Base-by-base conservation (phyloP, 1,284 basidiomycete species). In the Malassezia sp. region DNA sequence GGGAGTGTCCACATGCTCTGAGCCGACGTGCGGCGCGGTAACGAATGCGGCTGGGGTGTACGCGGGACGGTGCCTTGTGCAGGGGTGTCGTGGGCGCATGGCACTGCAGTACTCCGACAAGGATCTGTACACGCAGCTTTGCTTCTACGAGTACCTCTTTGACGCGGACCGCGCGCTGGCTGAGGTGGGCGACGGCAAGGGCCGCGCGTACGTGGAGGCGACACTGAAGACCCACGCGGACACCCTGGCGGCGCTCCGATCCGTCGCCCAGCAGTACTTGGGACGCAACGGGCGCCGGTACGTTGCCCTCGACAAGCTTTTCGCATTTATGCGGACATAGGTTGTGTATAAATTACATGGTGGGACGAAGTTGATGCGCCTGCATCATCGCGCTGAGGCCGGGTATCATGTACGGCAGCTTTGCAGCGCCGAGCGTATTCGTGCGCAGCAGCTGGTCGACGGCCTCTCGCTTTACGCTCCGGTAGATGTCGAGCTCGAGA, bases 21-120 rank as follows among this genome's bases (percentile, higher is more conserved):
- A 95, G 55, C 75, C 79, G 23, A 83, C 81, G 2, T 99, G 93
- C 67, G 79, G 79, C 8, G 78, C 81, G 45, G 77, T 81, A 17
- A 89, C 89, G n/a, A 77, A 89, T 20, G 83, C 81, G 76, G 88
- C 93, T 81, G 77, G 84, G 32, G 87, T 96, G 0, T 93, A 90
- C 70, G 87, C 87, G 7, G 78, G 80, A 34, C 57, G 62, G 3
- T 70, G 67, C 44, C 35, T 67, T 14, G 63, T 57, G 12, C 20
- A 41, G 2, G 49, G 57, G 5, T 70, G 67, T 51, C 40, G 54
- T 10, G 67, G 65, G 20, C 38, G 49, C 5, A 52, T 56, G 0
- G 49, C 49, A 31, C 52, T 34, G 1, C 21, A 38, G 21, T 70
- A 67, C 52, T 38, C 45, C 12, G 65, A 70, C 49, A 67, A 67